Evolutionary conservation across 2,329 filamentous ascomycete species (phyloP), one percentile per base, ranked within the genome.

Genomic region (Talaromyces sp.): DNA sequence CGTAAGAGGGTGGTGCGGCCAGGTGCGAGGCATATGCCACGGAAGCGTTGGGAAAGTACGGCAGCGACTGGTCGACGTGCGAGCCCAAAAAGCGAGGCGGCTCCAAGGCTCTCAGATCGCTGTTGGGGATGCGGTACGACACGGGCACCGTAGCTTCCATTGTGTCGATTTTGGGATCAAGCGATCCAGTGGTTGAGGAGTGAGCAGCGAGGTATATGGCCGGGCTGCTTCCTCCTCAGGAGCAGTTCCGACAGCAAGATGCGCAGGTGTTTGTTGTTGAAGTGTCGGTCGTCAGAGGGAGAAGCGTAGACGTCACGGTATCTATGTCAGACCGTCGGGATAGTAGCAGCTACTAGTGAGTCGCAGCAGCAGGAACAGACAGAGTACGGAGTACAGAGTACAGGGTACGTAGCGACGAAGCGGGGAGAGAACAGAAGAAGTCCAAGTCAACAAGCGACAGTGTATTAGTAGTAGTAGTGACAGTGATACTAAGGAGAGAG

Each of bases 101-200:
- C 34, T 71, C 65, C 64, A 75, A 68, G 16, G 70, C 67, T 28
- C 75, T 71, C 56, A 78, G 67, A 42, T 70, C 68, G 70, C 77
- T 76, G 62, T 69, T 69, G 14, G 75, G 66, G 61, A 76, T 76
- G 51, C 75, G 73, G 64, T 76, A 78, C 33, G 75, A 71, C 40
- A 76, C 73, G 8, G 76, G 75, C 57, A 78, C 75, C 51, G 72
- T 70, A 23, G 76, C 72, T 65, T 78, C 76, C 76, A 78, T 78
- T 55, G 65, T 61, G 64, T 47, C 61, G 33, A 30, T 40, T 27
- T 36, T 34, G 33, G 18, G 5, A 42, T 30, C n/a, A 60, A 34
- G 59, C 18, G 50, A 56, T 4, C 23, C 23, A 47, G 30, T n/a
- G 59, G 33, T 28, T 30, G 18, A n/a, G 50, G 23, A 18, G 30